Evolutionary conservation across 495 filamentous ascomycete genomes (phyloP).

Genomic region (Aspergillus conjunctus): DNA sequence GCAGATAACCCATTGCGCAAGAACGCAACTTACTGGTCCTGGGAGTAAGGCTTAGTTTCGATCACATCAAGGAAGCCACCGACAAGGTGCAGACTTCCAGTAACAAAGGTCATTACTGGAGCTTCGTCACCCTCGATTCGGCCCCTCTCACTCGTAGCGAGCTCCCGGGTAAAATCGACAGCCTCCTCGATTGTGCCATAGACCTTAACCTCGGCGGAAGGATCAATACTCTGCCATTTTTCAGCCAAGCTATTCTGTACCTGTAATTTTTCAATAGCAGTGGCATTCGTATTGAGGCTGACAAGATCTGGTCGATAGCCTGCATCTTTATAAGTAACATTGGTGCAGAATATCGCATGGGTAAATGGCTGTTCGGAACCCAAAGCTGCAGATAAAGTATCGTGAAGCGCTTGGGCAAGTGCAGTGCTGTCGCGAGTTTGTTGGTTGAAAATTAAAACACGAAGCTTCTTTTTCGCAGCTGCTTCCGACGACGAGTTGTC

Average conservation of each 20-base stretch:
- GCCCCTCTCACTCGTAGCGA: conserved; percentile 46
- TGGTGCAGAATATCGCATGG: conserved; percentile 86
- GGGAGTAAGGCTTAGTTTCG: conserved; percentile 53
- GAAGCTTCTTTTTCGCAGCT: conserved; percentile 40
- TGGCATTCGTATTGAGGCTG: conserved; percentile 68
- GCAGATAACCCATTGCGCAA: background rate
- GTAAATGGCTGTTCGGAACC: conserved; percentile 62
- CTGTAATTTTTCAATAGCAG: conserved; percentile 65
- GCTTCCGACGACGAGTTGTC: conserved; percentile 50
- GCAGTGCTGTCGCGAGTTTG: conserved; percentile 75
- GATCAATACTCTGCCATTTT: conserved; percentile 71
- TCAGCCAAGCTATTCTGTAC: conserved; percentile 75
- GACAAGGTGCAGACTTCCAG: conserved; percentile 88
- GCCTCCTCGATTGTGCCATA: conserved; percentile 84
- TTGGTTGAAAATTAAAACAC: conserved; percentile 94
- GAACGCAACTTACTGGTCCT: background rate
- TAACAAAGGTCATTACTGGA: conserved; percentile 60
- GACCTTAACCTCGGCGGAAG: conserved; percentile 61
- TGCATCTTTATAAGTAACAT: conserved; percentile 70
- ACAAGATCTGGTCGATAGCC: conserved; percentile 79
- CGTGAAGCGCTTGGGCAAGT: conserved; percentile 67
- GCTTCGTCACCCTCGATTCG: conserved; percentile 36
- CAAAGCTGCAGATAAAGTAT: conserved; percentile 61
- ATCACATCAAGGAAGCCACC: conserved; percentile 78
- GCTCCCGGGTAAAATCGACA: conserved; percentile 62